Conservation (phyloP, 768 basidiomycete species). For the Xerocomellus intermedius region DNA sequence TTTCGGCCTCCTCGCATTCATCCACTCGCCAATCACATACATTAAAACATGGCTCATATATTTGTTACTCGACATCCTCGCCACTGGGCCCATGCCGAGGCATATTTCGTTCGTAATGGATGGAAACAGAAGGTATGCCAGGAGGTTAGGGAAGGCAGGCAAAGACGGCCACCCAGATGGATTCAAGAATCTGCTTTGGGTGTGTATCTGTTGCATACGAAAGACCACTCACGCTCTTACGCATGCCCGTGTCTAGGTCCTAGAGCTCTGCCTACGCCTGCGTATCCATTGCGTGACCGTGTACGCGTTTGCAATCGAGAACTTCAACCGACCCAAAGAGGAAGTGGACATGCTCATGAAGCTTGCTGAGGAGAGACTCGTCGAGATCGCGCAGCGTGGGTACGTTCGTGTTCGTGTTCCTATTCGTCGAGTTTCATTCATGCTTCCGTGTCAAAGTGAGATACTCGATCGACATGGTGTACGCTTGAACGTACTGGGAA, state of each 20-base stretch:
- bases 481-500: constrained; percentile 79
- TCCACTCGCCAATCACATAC: constrained; percentile 12
- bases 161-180: constrained; percentile 83
- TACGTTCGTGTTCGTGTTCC: constrained; percentile 36
- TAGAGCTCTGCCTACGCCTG: constrained; percentile 84
- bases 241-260: constrained; percentile 48
- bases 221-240: not conserved
- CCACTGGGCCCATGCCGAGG: constrained; percentile 79
- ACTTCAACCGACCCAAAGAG: constrained; percentile 82
- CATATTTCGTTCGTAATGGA: constrained; percentile 99
- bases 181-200: constrained; percentile 74
- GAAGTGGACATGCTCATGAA: constrained; percentile 89
- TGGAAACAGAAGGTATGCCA: constrained; percentile 90
- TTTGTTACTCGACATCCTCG: constrained; percentile 62
- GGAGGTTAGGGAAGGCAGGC: constrained; percentile 60
- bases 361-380: constrained; percentile 73
- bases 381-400: constrained; percentile 82
- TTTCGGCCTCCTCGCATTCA: constrained; percentile 6
- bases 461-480: constrained; percentile 81
- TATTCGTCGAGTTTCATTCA: not conserved
- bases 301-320: constrained; percentile 99
- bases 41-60: constrained; percentile 31
- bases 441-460: constrained; percentile 48
- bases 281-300: constrained; percentile 81
- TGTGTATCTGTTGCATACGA: constrained; percentile 38